Conservation (phyloP, 2,329 filamentous ascomycete genomes). For the Claviceps lovelessii region DNA sequence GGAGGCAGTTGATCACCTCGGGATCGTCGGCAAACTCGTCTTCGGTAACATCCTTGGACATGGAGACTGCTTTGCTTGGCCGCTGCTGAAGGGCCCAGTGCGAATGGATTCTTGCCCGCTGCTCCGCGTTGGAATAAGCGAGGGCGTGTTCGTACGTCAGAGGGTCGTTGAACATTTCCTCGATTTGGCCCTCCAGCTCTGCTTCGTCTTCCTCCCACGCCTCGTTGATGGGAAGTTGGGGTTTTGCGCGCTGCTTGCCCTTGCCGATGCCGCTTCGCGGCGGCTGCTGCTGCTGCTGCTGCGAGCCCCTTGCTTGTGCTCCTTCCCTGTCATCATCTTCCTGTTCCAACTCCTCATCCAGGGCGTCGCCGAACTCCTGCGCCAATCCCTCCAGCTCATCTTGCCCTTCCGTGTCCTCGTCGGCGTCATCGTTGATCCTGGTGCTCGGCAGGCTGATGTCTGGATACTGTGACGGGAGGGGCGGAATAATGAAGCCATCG, state of each 20-base stretch:
- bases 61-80: constrained; percentile 34
- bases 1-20: constrained; percentile 68
- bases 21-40: constrained; percentile 81
- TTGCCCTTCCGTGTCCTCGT: constrained; percentile 13
- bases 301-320: neutral
- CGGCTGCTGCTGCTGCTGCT: constrained; percentile 1
- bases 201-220: constrained; percentile 51
- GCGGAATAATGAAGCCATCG: constrained; percentile 55
- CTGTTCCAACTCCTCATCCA: constrained; percentile 18
- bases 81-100: constrained; percentile 35
- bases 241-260: constrained; percentile 16
- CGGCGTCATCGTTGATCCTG: constrained; percentile 4
- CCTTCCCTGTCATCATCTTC: constrained; percentile 2
- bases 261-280: constrained; percentile 7
- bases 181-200: constrained; percentile 55
- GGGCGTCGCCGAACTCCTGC: constrained; percentile 29
- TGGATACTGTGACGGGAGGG: constrained; percentile 26
- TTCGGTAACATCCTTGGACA: constrained; percentile 54
- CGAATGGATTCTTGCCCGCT: constrained; percentile 39
- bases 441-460: constrained; percentile 14
- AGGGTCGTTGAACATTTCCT: constrained; percentile 51
- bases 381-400: constrained; percentile 27
- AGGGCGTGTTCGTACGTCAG: constrained; percentile 41
- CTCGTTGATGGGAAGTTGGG: constrained; percentile 42
- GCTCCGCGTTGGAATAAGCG: constrained; percentile 42